phyloP scores from a whole-genome alignment of 768 basidiomycete species.

The Artomyces pyxidatus region DNA sequence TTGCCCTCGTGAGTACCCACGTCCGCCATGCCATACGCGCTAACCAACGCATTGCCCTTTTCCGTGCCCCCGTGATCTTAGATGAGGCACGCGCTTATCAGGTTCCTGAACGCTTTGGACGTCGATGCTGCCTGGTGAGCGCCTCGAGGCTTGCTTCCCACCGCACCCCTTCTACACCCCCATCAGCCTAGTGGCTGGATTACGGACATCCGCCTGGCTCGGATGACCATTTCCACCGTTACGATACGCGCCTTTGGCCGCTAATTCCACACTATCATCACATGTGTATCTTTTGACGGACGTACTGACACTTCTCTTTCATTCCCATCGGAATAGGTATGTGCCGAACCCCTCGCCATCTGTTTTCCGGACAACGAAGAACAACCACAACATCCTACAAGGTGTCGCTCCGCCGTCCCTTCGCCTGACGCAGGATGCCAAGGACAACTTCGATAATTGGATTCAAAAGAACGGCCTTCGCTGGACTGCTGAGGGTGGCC shows the following conservation, averaged over 20 bases:
- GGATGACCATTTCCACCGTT: neutral
- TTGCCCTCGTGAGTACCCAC: slow-evolving; percentile 66
- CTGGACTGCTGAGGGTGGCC: slow-evolving; percentile 84
- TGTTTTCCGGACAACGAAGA: slow-evolving; percentile 90
- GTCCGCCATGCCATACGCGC: slow-evolving; percentile 17
- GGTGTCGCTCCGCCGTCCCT: slow-evolving; percentile 78
- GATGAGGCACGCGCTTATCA: slow-evolving; percentile 92
- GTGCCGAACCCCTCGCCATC: slow-evolving; percentile 83
- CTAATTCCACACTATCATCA: neutral
- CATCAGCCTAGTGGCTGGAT: slow-evolving; percentile 1
- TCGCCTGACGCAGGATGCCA: slow-evolving; percentile 70
- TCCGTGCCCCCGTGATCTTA: slow-evolving; percentile 22
- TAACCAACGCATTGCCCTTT: slow-evolving; percentile 14
- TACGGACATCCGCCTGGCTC: neutral
- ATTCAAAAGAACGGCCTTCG: slow-evolving; percentile 82
- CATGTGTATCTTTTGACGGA: neutral
- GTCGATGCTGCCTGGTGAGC: slow-evolving; percentile 79
- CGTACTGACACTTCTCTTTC: too few species aligned
- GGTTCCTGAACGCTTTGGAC: slow-evolving; percentile 73
- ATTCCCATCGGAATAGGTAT: slow-evolving; percentile 43
- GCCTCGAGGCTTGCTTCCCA: slow-evolving; percentile 15
- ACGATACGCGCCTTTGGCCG: too few species aligned
- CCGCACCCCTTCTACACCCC: neutral
- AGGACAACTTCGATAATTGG: slow-evolving; percentile 80
- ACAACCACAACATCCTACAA: slow-evolving; percentile 94